Conservation (phyloP, 805 yeast genomes). For the Cyberlindnera misumaiensis region DNA sequence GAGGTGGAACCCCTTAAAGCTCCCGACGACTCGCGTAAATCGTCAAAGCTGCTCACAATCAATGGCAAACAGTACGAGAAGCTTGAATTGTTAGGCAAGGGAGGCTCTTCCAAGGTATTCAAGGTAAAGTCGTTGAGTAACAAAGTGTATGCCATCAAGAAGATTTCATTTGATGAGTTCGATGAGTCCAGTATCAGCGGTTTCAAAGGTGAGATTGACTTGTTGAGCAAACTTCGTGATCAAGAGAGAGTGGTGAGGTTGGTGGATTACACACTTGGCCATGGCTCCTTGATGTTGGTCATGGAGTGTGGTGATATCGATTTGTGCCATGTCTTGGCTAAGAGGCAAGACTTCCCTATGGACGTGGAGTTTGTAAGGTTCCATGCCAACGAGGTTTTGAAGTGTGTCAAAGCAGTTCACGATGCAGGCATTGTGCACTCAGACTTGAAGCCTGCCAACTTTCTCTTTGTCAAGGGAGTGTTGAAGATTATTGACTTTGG, state of each 20-base stretch:
- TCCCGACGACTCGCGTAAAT: slow-evolving; percentile 15
- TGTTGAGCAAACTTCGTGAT: slow-evolving; percentile 51
- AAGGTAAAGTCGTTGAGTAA: slow-evolving; percentile 57
- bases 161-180: slow-evolving; percentile 73
- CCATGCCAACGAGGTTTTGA: slow-evolving; percentile 69
- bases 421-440: slow-evolving; percentile 79
- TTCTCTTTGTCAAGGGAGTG: slow-evolving; percentile 74
- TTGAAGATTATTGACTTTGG: slow-evolving; percentile 93
- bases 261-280: slow-evolving; percentile 63
- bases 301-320: slow-evolving; percentile 97
- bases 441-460: slow-evolving; percentile 67
- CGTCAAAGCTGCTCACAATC: slow-evolving; percentile 29
- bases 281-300: slow-evolving; percentile 59
- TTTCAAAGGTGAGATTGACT: slow-evolving; percentile 84
- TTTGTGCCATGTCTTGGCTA: slow-evolving; percentile 70
- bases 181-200: slow-evolving; percentile 70
- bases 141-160: slow-evolving; percentile 69
- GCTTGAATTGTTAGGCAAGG: slow-evolving; percentile 76
- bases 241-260: slow-evolving; percentile 73
- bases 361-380: slow-evolving; percentile 75
- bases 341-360: slow-evolving; percentile 41
- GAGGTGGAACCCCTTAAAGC: slow-evolving; percentile 20
- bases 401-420: slow-evolving; percentile 86
- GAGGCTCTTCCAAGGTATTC: slow-evolving; percentile 90
- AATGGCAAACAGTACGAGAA: slow-evolving; percentile 65